Base-by-base conservation (phyloP, 2,329 filamentous ascomycete species). In the Aureobasidium lini region DNA sequence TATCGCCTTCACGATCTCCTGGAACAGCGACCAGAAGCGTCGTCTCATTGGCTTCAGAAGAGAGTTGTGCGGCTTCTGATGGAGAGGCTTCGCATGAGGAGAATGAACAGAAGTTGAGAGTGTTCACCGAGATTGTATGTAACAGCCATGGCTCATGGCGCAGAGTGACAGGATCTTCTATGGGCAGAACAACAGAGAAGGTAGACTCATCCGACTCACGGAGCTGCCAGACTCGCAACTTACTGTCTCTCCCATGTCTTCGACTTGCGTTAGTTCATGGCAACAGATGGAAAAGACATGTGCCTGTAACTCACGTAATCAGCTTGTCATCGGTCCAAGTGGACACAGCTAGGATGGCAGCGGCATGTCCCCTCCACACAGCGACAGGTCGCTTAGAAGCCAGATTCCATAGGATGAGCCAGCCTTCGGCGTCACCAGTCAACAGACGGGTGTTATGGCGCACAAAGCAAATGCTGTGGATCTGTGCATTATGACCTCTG, bases 41-140 rank as follows among this genome's bases (percentile, higher is more conserved):
- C 2, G 16, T 23, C 9, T 57, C 56, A 8, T 11, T 16, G 13
- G 39, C 39, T n/a, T 53, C 43, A 5, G 28, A 15, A 8, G 13
- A 29, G 15, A 57, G 39, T 43, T 59, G 37, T 28, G 37, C 42
- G 40, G 40, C 46, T 11, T 53, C 57, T 39, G 57, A 47, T 34
- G 48, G 48, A 52, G 40, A 47, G n/a, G 28, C 52, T 29, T 57
- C 32, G 69, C 86, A 86, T 62, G 81, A 79, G 2, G 87, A 81
- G 71, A 96, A 96, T 1, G 88, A 82, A 70, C 94, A 99, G 71
- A 97, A 99, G 70, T 97, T 99, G 76, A 97, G 83, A 1, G 93
- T 90, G 69, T 96, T 96, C 44, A 97, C 90, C 5, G 88, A 80
- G 5, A 99, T 76, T 4, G 89, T 82, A 72, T 96, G 84, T 23